Percentiles rank a stretch among this genome's conserved stretches.
Evolutionary conservation across 1,284 basidiomycete species (phyloP).

Genomic region (Hypsizygus ulmarius): DNA sequence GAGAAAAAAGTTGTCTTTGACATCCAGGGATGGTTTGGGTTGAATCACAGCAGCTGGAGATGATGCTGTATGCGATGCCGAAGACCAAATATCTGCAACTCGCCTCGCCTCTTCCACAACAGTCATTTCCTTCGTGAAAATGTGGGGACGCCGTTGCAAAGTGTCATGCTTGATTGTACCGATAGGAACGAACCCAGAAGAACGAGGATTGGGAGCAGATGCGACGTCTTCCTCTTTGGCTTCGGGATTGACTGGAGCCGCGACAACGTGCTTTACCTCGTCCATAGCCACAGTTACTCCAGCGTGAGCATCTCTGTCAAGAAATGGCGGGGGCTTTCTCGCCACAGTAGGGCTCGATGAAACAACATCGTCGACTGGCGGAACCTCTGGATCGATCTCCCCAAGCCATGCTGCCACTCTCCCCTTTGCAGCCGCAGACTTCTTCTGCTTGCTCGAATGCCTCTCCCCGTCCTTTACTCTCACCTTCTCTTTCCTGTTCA

Average conservation of each 20-base stretch:
- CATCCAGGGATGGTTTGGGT: slow-evolving; percentile 6
- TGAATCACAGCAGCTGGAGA: slow-evolving; percentile 1
- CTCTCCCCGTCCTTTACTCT: slow-evolving; percentile 24
- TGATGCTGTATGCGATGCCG: slow-evolving; percentile 9
- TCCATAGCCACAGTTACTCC: neutral
- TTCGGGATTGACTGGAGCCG: neutral
- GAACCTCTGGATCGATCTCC: slow-evolving; percentile 50
- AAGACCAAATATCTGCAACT: slow-evolving; percentile 39
- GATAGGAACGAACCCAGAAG: slow-evolving; percentile 70
- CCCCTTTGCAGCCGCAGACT: slow-evolving; percentile 56
- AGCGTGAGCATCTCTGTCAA: neutral
- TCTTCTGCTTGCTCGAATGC: slow-evolving; percentile 27
- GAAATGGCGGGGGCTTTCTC: slow-evolving; percentile 2
- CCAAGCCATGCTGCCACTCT: slow-evolving; percentile 77
- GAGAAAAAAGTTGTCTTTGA: neutral
- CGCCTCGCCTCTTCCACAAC: slow-evolving; percentile 34
- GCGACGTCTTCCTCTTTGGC: slow-evolving; percentile 25
- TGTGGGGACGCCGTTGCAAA: slow-evolving; percentile 21
- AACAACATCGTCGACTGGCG: slow-evolving; percentile 35
- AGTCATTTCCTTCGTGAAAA: slow-evolving; percentile 26
- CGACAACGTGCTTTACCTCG: neutral
- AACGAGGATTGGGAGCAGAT: slow-evolving; percentile 59
- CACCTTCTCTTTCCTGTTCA: slow-evolving; percentile 20
- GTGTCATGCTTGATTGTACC: slow-evolving; percentile 46
- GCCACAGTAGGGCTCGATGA: slow-evolving; percentile 11